Conservation (phyloP, 2,329 filamentous ascomycete species). For the Bretziella fagacearum region DNA sequence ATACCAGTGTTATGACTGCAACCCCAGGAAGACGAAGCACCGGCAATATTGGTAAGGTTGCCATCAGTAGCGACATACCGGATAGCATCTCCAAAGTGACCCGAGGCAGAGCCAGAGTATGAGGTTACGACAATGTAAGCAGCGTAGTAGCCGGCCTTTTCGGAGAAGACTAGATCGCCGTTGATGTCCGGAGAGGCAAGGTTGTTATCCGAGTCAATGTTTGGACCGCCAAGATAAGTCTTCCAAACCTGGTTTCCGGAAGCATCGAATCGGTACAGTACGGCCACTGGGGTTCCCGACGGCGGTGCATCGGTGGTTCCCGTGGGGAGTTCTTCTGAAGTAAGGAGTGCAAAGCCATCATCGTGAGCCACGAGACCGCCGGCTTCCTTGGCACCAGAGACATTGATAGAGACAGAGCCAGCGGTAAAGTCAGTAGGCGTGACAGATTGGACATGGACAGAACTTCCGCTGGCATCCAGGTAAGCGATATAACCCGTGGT, state of each 20-base stretch:
- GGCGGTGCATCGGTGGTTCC: slow-evolving; percentile 28
- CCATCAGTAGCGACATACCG: slow-evolving; percentile 32
- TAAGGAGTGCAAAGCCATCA: slow-evolving; percentile 46
- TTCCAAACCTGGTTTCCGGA: slow-evolving; percentile 38
- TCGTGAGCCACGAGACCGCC: slow-evolving; percentile 45
- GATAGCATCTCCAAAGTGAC: slow-evolving; percentile 40
- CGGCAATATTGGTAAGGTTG: slow-evolving; percentile 31
- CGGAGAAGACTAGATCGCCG: slow-evolving; percentile 44
- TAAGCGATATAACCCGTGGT: slow-evolving; percentile 43
- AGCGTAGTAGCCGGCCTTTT: slow-evolving; percentile 37
- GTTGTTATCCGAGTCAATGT: slow-evolving; percentile 29
- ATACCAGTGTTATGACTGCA: slow-evolving; percentile 51
- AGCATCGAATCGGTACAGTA: slow-evolving; percentile 39
- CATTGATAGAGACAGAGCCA: slow-evolving; percentile 33
- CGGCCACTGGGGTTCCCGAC: slow-evolving; percentile 28
- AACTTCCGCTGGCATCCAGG: slow-evolving; percentile 36
- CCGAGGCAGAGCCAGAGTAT: slow-evolving; percentile 34
- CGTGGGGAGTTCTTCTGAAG: slow-evolving; percentile 37
- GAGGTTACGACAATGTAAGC: slow-evolving; percentile 45
- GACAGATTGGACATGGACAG: slow-evolving; percentile 40
- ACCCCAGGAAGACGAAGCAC: slow-evolving; percentile 39
- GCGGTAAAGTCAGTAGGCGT: slow-evolving; percentile 36
- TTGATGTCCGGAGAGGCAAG: slow-evolving; percentile 42
- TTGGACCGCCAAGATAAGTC: slow-evolving; percentile 41
- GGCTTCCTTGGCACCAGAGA: slow-evolving; percentile 39